phyloP scores from a whole-genome alignment of 2,329 filamentous ascomycete genomes.

The Geosmithia morbida region DNA sequence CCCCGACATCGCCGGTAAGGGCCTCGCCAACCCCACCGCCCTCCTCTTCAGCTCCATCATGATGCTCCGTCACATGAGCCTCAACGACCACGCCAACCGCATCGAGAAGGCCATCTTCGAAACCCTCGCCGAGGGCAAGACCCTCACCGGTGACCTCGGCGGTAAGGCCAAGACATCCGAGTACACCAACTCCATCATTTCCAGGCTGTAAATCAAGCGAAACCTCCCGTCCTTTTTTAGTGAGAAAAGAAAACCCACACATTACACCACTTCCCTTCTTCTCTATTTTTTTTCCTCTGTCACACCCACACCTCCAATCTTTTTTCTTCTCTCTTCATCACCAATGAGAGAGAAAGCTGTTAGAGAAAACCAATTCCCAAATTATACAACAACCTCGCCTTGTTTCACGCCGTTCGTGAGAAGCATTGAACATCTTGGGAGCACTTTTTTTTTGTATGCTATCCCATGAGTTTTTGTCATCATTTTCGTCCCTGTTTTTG shows the following conservation, averaged over 20 bases:
- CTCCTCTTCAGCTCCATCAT: constrained; percentile 93
- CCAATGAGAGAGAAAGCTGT: too few species aligned
- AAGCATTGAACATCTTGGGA: too few species aligned
- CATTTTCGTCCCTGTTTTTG: not conserved
- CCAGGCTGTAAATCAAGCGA: constrained; percentile 34
- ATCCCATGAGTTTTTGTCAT: not conserved
- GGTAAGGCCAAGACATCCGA: constrained; percentile 93
- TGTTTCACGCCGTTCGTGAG: too few species aligned
- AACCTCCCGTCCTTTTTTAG: too few species aligned
- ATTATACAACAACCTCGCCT: too few species aligned
- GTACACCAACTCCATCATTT: constrained; percentile 86
- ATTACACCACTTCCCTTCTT: too few species aligned
- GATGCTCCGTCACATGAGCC: constrained; percentile 98
- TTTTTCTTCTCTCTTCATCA: too few species aligned
- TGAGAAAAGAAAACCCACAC: too few species aligned
- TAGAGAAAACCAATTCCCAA: too few species aligned
- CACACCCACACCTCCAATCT: not conserved
- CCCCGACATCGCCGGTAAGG: constrained; percentile 92
- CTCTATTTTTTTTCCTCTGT: not conserved
- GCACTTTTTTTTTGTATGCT: too few species aligned
- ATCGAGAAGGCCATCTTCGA: constrained; percentile 95
- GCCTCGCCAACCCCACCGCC: constrained; percentile 91
- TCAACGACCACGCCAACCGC: constrained; percentile 67
- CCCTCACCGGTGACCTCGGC: constrained; percentile 87
- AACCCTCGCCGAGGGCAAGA: constrained; percentile 90